These are phyloP conservation scores for Picocystis salinarum DNA, from an alignment of 139 green algal genomes.

Conservation along the genomic window DNA sequence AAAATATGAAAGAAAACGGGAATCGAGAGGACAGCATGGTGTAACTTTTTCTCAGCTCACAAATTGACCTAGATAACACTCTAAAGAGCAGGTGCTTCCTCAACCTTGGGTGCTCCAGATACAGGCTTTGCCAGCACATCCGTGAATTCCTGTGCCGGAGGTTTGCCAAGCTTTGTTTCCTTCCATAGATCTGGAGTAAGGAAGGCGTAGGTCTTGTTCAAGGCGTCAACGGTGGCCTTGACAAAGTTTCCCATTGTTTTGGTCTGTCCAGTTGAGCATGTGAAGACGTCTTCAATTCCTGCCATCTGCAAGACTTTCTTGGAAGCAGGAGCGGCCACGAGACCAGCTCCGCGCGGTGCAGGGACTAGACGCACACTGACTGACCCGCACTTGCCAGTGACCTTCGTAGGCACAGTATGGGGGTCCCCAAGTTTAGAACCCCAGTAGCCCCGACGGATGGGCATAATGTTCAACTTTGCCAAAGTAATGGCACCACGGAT, in stretches of 20 bases:
- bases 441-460: conserved; percentile 95
- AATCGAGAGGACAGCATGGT: too few species aligned
- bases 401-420: conserved; percentile 76
- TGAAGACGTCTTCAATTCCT: conserved; percentile 99
- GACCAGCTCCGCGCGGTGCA: conserved; percentile 86
- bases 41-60: too few species aligned
- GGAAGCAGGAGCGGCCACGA: conserved; percentile 85
- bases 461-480: conserved; percentile 88
- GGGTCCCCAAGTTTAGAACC: conserved; percentile 89
- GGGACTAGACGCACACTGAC: conserved; percentile 91
- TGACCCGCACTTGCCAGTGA: conserved; percentile 90
- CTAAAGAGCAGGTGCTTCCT: too few species aligned
- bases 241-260: conserved; percentile 99
- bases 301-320: conserved; percentile 99
- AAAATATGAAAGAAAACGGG: too few species aligned
- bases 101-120: too few species aligned
- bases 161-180: conserved; percentile 79
- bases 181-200: conserved; percentile 92
- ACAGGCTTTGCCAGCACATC: conserved; percentile 40
- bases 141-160: conserved; percentile 83
- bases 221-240: conserved; percentile 43
- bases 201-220: conserved; percentile 76
- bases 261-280: conserved; percentile 69
- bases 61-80: too few species aligned
- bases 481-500: conserved; percentile 94